A percentile compares a stretch with the other conserved stretches of the same genome.
These are phyloP conservation scores for Hibiscus tridactylites DNA, from an alignment of 345 rosid genomes.

Conservation along the genomic window DNA sequence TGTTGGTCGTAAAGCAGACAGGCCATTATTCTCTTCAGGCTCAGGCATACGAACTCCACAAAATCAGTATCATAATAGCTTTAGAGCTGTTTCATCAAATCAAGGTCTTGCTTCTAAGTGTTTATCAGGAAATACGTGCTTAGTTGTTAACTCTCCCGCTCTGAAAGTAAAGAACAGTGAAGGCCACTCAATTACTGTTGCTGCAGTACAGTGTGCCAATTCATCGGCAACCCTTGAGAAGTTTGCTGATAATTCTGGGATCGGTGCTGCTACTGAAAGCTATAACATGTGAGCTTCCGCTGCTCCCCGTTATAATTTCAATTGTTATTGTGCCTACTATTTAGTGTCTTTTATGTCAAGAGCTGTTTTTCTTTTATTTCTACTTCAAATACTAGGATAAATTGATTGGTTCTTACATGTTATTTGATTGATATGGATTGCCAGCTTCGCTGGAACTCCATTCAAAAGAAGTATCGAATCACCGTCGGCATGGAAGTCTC, in stretches of 20 bases:
- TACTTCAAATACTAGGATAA: neutral
- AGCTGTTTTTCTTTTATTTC: neutral
- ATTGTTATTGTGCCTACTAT: neutral
- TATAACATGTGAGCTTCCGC: constrained; percentile 51
- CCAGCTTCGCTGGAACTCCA: constrained; percentile 84
- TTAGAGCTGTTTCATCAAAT: constrained; percentile 31
- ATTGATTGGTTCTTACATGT: neutral
- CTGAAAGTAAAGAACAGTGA: constrained; percentile 36
- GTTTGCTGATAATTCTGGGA: constrained; percentile 21
- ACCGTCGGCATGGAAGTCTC: constrained; percentile 98
- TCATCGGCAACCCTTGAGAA: constrained; percentile 34
- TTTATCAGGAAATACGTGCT: constrained; percentile 40
- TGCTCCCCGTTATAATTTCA: neutral
- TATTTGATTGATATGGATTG: constrained; percentile 14
- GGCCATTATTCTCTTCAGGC: constrained; percentile 25
- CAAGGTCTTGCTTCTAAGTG: constrained; percentile 29
- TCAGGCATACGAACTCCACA: constrained; percentile 41
- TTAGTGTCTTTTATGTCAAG: neutral
- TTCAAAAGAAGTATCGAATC: constrained; percentile 80
- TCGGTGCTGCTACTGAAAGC: constrained; percentile 41
- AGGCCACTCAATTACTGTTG: constrained; percentile 27
- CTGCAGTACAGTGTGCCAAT: constrained; percentile 24
- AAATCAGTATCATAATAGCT: constrained; percentile 33
- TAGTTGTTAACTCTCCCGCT: constrained; percentile 43
- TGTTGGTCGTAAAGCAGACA: constrained; percentile 33